Evolutionary conservation across 1,139 yeast genomes (phyloP).

Genomic region (Pichia sp.): DNA sequence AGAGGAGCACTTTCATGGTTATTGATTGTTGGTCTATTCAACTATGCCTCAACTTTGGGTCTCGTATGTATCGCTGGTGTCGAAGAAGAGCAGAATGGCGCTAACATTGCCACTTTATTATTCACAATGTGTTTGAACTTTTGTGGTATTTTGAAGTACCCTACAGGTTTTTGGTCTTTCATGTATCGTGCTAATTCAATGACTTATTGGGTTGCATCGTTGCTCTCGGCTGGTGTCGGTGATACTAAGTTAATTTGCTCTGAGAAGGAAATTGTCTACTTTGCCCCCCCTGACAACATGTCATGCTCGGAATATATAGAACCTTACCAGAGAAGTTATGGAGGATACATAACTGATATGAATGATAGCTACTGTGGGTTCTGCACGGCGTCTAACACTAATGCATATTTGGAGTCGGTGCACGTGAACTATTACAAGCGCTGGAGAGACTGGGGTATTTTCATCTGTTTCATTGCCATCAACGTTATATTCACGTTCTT

Average conservation of each 20-base stretch:
- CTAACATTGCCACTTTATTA: constrained; percentile 40
- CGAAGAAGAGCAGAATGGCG: constrained; percentile 41
- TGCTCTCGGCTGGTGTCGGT: constrained; percentile 44
- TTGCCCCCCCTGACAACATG: constrained; percentile 48
- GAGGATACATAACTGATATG: constrained; percentile 40
- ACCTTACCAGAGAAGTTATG: constrained; percentile 31
- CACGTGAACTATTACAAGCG: constrained; percentile 37
- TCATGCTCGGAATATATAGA: constrained; percentile 43
- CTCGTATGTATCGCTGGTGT: constrained; percentile 39
- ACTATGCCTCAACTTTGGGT: constrained; percentile 39
- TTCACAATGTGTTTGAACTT: constrained; percentile 48
- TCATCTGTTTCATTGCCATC: constrained; percentile 45
- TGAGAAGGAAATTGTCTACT: constrained; percentile 40
- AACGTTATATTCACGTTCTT: constrained; percentile 37
- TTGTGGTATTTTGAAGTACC: constrained; percentile 52
- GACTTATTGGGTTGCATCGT: constrained; percentile 49
- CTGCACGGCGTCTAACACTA: constrained; percentile 40
- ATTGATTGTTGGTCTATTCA: constrained; percentile 36
- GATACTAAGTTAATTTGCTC: constrained; percentile 42
- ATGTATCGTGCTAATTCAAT: constrained; percentile 55
- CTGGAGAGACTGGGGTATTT: constrained; percentile 61
- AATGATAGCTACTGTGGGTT: constrained; percentile 42
- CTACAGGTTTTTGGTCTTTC: constrained; percentile 58
- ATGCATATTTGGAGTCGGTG: constrained; percentile 33
- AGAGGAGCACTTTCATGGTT: constrained; percentile 70